Evolutionary conservation across 768 basidiomycete genomes (phyloP), one percentile per base, ranked within the genome.

Genomic region (Agaricus bisporus): DNA sequence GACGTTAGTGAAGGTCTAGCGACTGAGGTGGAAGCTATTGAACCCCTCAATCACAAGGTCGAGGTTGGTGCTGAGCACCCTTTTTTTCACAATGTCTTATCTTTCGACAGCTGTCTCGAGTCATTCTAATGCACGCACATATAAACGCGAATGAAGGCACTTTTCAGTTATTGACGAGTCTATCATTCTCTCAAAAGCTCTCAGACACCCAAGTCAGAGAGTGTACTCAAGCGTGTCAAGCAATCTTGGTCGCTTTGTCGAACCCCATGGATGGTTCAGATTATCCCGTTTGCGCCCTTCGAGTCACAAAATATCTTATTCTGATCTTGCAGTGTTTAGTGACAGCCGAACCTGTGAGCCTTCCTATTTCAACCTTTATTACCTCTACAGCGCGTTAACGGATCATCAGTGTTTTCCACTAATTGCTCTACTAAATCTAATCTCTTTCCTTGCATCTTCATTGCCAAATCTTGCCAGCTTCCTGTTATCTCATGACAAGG

Each of bases 71-170:
- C 2, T 5, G 3, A 3, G 32, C 36, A 41, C n/a, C 28, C 37
- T 28, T 45, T 42, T 12, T 22, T 37, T 55, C 36, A 37, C 44
- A 20, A 37, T 26, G 26, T 29, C 45, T 44, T 48, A 53, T 45
- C 36, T 9, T 49, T 10, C 20, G 11, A 41, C 57, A 89, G 87
- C 66, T 88, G 44, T 80, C 78, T 57, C 73, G 78, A 39, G 71
- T 85, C 26, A 64, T 88, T n/a, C 61, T 88, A 49, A 80, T 77
- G 0, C 87, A 89, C 64, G 69, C 70, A 2, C 63, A 70, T 28
- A 68, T 70, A 1, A 62, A 65, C 15, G 69, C 65, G 5, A 62
- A 63, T 4, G 64, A 71, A 18, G 65, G 73, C 14, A 83, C 83
- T 3, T 68, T 87, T 18, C 83, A 85, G 56, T 58, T 72, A 17